A percentile compares a stretch with the other conserved stretches of the same genome.
These are phyloP conservation scores for Trichothecium sympodiale DNA, from an alignment of 2,329 filamentous ascomycete species.

Conservation along the genomic window DNA sequence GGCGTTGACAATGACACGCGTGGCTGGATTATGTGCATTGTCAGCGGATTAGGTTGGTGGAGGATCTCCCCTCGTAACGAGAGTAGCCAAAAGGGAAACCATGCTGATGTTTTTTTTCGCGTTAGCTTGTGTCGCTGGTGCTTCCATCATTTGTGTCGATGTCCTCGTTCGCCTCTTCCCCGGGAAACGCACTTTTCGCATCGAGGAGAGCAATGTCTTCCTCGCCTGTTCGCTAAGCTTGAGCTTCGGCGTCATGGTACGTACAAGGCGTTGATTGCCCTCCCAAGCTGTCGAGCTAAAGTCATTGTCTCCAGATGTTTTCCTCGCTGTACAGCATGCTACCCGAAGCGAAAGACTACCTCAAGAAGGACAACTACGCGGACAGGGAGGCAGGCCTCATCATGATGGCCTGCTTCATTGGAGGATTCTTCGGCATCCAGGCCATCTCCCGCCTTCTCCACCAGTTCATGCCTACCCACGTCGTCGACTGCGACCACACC, in stretches of 20 bases:
- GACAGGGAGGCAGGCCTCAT: slow-evolving; percentile 56
- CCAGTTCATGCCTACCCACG: slow-evolving; percentile 63
- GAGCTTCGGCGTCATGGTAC: slow-evolving; percentile 92
- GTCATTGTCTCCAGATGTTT: slow-evolving; percentile 53
- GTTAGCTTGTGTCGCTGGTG: slow-evolving; percentile 58
- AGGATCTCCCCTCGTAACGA: background rate
- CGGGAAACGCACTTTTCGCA: slow-evolving; percentile 66
- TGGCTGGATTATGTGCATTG: slow-evolving; percentile 86
- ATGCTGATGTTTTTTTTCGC: slow-evolving; percentile 8
- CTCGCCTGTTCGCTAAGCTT: slow-evolving; percentile 80
- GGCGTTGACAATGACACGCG: slow-evolving; percentile 67
- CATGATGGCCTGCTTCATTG: slow-evolving; percentile 58
- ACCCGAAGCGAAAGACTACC: slow-evolving; percentile 70
- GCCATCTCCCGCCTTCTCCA: slow-evolving; percentile 62
- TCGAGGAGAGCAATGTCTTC: slow-evolving; percentile 82
- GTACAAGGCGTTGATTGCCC: slow-evolving; percentile 11
- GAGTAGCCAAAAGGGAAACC: background rate
- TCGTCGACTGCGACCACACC: slow-evolving; percentile 69
- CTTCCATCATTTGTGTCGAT: slow-evolving; percentile 81
- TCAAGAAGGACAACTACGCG: slow-evolving; percentile 56
- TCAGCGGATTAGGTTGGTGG: slow-evolving; percentile 50
- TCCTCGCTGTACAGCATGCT: slow-evolving; percentile 90
- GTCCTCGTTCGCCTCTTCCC: slow-evolving; percentile 62
- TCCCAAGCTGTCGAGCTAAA: background rate
- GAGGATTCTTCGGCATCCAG: slow-evolving; percentile 67